Percentiles rank a stretch among this genome's conserved stretches.
phyloP scores from a whole-genome alignment of 2,329 filamentous ascomycete species.

The Amesomyces nigricolor region DNA sequence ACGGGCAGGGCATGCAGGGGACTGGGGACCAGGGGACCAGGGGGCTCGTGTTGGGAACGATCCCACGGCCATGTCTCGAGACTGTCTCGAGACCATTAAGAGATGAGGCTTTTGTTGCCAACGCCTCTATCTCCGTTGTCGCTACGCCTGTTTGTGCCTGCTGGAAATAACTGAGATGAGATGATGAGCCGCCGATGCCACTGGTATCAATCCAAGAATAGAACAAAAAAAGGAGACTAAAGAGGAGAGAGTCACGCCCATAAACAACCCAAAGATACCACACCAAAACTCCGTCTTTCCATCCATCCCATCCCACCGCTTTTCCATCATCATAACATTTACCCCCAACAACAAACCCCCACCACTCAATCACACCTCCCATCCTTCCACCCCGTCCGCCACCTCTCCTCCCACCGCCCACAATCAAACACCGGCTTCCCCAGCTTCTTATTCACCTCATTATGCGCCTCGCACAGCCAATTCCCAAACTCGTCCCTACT shows the following conservation, averaged over 20 bases:
- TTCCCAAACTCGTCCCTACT: conserved; percentile 65
- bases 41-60: too few species aligned
- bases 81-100: not conserved
- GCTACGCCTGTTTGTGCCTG: not conserved
- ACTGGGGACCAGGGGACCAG: too few species aligned
- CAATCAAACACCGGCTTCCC: conserved; percentile 93
- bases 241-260: not conserved
- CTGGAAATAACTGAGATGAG: conserved; percentile 8
- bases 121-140: not conserved
- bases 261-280: not conserved
- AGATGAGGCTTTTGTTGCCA: not conserved
- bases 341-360: not conserved
- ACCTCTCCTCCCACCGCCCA: conserved; percentile 83
- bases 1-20: not conserved
- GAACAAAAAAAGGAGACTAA: not conserved
- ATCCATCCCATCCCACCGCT: not conserved
- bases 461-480: conserved; percentile 83
- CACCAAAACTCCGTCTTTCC: conserved; percentile 11
- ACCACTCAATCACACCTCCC: conserved; percentile 50
- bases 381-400: conserved; percentile 82
- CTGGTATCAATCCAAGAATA: not conserved
- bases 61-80: too few species aligned
- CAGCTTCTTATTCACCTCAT: conserved; percentile 81
- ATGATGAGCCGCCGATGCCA: conserved; percentile 4
- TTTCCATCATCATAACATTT: not conserved